Conservation (phyloP, 1,284 basidiomycete species). For the Microbotryum scabiosae region DNA sequence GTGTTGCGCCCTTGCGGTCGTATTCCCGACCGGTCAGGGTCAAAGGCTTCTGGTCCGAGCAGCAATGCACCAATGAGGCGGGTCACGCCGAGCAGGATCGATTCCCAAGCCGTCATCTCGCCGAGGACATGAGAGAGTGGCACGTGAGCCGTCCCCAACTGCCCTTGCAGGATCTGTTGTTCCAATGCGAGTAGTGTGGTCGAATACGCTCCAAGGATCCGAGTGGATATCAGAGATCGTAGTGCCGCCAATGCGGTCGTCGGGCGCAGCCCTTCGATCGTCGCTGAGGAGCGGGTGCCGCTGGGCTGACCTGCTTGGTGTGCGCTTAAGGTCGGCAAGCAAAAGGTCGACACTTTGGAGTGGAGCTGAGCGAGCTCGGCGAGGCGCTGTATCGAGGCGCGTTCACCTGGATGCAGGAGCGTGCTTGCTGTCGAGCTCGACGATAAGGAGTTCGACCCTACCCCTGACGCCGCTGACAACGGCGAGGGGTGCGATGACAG, state of each 20-base stretch:
- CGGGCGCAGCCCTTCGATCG: neutral
- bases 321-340: neutral
- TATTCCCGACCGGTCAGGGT: too few species aligned
- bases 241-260: neutral
- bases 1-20: too few species aligned
- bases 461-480: neutral
- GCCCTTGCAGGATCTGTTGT: neutral
- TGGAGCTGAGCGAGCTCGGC: neutral
- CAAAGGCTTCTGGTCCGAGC: neutral
- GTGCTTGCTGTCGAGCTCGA: neutral
- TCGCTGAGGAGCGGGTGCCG: too few species aligned
- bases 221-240: neutral
- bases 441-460: neutral
- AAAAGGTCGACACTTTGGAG: neutral
- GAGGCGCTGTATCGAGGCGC: neutral
- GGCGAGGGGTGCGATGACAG: conserved; percentile 1
- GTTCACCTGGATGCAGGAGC: conserved; percentile 1
- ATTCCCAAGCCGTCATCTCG: neutral
- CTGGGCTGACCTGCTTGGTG: too few species aligned
- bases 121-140: neutral
- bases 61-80: neutral
- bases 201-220: neutral
- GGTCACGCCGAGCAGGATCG: neutral
- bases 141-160: neutral
- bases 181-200: neutral